These are phyloP conservation scores for Graphiopsis chlorocephala DNA, from an alignment of 2,329 filamentous ascomycete genomes.

Conservation along the genomic window DNA sequence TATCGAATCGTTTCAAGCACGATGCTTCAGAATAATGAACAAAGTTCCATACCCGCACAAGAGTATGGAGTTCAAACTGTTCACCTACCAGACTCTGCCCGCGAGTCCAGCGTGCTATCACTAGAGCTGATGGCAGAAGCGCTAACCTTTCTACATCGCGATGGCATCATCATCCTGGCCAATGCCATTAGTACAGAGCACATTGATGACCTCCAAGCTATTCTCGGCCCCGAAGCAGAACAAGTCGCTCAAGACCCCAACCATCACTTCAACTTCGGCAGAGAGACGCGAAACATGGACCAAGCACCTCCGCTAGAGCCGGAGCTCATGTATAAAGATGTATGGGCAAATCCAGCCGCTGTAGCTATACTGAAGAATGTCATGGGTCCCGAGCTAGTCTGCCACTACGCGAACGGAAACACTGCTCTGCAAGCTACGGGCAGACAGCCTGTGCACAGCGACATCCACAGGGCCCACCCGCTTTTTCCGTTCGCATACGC, in stretches of 20 bases:
- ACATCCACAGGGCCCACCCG: slow-evolving; percentile 59
- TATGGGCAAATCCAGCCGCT: slow-evolving; percentile 42
- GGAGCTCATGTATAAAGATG: slow-evolving; percentile 43
- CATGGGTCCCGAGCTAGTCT: slow-evolving; percentile 28
- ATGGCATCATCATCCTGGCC: slow-evolving; percentile 13
- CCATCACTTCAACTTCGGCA: slow-evolving; percentile 33
- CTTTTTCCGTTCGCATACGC: slow-evolving; percentile 55
- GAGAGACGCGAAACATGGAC: slow-evolving; percentile 37
- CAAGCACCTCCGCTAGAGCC: slow-evolving; percentile 39
- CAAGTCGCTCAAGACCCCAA: slow-evolving; percentile 31
- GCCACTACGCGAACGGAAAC: slow-evolving; percentile 59
- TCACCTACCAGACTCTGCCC: slow-evolving; percentile 8
- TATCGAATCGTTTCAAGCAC: rapidly evolving
- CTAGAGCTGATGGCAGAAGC: slow-evolving; percentile 22
- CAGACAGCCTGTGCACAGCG: slow-evolving; percentile 58
- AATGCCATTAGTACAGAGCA: background rate
- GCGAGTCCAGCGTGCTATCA: background rate
- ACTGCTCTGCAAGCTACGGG: slow-evolving; percentile 48
- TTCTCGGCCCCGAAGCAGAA: slow-evolving; percentile 32
- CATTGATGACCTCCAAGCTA: slow-evolving; percentile 32
- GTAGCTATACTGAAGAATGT: background rate
- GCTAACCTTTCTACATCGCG: slow-evolving; percentile 23
- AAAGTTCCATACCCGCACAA: background rate
- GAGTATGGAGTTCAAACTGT: background rate
- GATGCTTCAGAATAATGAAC: background rate